These are phyloP conservation scores for Aspergillus fischeri DNA, from an alignment of 2,329 filamentous ascomycete species.

Conservation along the genomic window DNA sequence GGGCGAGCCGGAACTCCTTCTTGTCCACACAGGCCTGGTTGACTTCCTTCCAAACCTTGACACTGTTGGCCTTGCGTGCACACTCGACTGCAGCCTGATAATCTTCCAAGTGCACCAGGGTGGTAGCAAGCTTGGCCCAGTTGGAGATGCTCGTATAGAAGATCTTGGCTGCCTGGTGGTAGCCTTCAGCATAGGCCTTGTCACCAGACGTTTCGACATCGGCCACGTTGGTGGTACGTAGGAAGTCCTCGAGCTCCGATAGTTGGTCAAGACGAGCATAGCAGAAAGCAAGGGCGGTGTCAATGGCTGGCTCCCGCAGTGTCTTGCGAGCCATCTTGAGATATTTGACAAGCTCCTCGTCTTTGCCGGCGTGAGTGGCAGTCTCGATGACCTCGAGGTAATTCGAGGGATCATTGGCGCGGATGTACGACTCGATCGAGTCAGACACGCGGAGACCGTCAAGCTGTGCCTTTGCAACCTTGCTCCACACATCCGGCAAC, in stretches of 20 bases:
- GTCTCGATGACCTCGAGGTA: conserved; percentile 95
- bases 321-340: conserved; percentile 97
- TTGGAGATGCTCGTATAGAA: conserved; percentile 98
- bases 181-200: conserved; percentile 92
- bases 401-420: conserved; percentile 87
- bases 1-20: conserved; percentile 97
- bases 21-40: conserved; percentile 94
- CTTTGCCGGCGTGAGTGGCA: conserved; percentile 91
- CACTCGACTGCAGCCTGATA: conserved; percentile 98
- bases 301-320: conserved; percentile 84
- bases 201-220: conserved; percentile 96
- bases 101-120: conserved; percentile 91
- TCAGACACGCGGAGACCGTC: conserved; percentile 91
- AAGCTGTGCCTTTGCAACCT: conserved; percentile 94
- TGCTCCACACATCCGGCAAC: conserved; percentile 93
- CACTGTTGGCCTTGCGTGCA: conserved; percentile 96
- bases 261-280: conserved; percentile 90
- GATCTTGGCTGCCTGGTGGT: conserved; percentile 95
- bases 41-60: conserved; percentile 99
- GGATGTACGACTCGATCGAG: conserved; percentile 95
- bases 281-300: conserved; percentile 90
- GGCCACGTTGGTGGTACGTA: conserved; percentile 87
- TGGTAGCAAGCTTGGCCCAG: conserved; percentile 98
- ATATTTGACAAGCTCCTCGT: conserved; percentile 95
- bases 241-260: conserved; percentile 90